Conservation (phyloP, 345 rosid species). For the Boechera stricta region DNA sequence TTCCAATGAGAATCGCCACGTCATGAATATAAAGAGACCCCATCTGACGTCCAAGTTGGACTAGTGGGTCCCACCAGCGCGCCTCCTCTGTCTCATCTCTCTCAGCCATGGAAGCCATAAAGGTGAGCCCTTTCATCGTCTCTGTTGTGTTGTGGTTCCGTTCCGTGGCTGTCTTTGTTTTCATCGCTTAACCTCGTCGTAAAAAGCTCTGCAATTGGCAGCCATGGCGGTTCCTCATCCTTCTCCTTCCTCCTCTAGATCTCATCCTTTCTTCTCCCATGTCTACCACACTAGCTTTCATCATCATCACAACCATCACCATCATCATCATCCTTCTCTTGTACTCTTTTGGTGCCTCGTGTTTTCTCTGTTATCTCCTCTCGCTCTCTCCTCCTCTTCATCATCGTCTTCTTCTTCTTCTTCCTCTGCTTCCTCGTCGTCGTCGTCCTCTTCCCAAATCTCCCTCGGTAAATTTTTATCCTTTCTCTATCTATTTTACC, state of each 20-base stretch:
- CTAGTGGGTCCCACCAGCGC: slow-evolving; percentile 37
- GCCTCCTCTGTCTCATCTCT: neutral
- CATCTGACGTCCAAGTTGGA: slow-evolving; percentile 34
- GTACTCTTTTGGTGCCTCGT: slow-evolving; percentile 44
- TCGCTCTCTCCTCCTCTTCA: slow-evolving; percentile 38
- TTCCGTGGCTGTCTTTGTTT: slow-evolving; percentile 44
- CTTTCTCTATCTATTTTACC: neutral
- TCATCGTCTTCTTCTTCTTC: slow-evolving; percentile 36
- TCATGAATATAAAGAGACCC: slow-evolving; percentile 29
- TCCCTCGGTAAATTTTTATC: slow-evolving; percentile 36
- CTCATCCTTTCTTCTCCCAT: slow-evolving; percentile 33
- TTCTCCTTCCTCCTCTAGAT: slow-evolving; percentile 37
- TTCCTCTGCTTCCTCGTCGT: slow-evolving; percentile 8
- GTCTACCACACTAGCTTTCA: slow-evolving; percentile 35
- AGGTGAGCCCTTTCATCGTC: neutral
- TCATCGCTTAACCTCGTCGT: neutral
- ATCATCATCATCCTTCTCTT: slow-evolving; percentile 33
- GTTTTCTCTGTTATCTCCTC: slow-evolving; percentile 45
- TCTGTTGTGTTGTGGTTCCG: slow-evolving; percentile 34
- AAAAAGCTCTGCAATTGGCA: slow-evolving; percentile 2
- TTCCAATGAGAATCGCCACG: slow-evolving; percentile 43
- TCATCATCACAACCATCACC: slow-evolving; percentile 14
- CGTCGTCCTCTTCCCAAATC: slow-evolving; percentile 37
- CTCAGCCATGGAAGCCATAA: slow-evolving; percentile 30
- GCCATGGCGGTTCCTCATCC: slow-evolving; percentile 48